Base-by-base conservation (phyloP, 2,329 filamentous ascomycete genomes). In the Didymella sp. region DNA sequence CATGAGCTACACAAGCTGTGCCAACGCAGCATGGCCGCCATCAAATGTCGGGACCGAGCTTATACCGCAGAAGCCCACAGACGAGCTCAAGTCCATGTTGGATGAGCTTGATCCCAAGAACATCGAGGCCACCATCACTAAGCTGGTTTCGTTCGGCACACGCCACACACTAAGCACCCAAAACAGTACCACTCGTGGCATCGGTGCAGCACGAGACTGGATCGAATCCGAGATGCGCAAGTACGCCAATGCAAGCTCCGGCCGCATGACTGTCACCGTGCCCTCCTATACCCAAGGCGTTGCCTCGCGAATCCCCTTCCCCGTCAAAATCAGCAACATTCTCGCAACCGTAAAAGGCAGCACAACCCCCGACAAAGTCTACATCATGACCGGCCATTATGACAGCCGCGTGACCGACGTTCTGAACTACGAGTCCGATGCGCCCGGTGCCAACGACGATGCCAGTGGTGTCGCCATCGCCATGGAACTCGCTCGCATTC, bases 371-470 rank as follows among this genome's bases (percentile, higher is more conserved):
- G 76, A 77, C 8, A 74, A 82, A 22, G 74, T 81, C 13, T 85
- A 85, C 60, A 80, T 85, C 2, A 79, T 84, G 25, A 82, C 81
- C 4, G 51, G 51, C 17, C 50, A 53, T 35, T 53, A 52, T 67
- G 84, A 86, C 62, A 81, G 77, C 49, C 77, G 84, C 12, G 77
- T 80, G 2, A 79, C 80, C 1, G 78, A 86, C 58, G 68, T 82
- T 0, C 70, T 81, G 47, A 79, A 86, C 68, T 85, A 81, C 60
- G 77, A 77, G 13, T 75, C 75, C 30, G 82, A 85, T 61, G 80
- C 82, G 1, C 84, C 84, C 0, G 84, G 84, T 2, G 84, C 84
- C 0, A 83, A 86, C 57, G 84, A 86, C 63, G 83, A 87, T 64
- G 84, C 82, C 0, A 82, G 79, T 6, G 83, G 83, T 2, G 82